Conservation (phyloP, 495 filamentous ascomycete species). For the Penicillium angulare region DNA sequence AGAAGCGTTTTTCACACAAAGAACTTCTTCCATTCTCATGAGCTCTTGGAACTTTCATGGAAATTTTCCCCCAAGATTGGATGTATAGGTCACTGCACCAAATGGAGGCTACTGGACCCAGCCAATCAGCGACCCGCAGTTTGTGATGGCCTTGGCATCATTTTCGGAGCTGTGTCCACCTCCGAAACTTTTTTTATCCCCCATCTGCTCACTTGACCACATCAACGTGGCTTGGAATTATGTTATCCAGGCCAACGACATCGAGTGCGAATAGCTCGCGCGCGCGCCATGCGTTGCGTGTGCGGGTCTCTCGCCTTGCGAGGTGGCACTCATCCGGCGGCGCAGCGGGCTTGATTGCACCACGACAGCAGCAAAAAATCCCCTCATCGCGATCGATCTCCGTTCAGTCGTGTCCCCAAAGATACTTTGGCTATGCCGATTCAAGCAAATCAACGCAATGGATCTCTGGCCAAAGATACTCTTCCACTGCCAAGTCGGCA, state of each 20-base stretch:
- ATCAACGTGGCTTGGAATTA: conserved; percentile 21
- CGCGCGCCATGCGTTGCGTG: conserved; percentile 27
- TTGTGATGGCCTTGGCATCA: conserved; percentile 37
- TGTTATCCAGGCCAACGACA: conserved; percentile 36
- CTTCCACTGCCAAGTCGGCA: conserved; percentile 27
- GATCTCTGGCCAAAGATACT: conserved; percentile 15
- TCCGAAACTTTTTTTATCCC: conserved; percentile 19
- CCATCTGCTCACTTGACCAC: background rate
- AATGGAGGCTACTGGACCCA: conserved; percentile 1
- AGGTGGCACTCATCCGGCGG: conserved; percentile 30
- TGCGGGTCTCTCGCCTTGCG: conserved; percentile 16
- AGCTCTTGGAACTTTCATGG: no score
- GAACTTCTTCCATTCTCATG: no score
- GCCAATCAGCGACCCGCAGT: conserved; percentile 33
- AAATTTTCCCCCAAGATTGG: no score
- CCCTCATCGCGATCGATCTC: conserved; percentile 8
- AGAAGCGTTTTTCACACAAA: no score
- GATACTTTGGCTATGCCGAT: no score
- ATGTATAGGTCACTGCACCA: no score
- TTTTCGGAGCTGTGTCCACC: conserved; percentile 25
- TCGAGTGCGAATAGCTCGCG: conserved; percentile 29
- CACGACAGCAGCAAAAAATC: conserved; percentile 15
- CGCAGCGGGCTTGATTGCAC: conserved; percentile 19
- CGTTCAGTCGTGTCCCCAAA: background rate
- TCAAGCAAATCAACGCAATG: conserved; percentile 2